These are phyloP conservation scores for Coix lacrymajobi DNA, from an alignment of 176 grass and related monocot species.

Conservation along the genomic window DNA sequence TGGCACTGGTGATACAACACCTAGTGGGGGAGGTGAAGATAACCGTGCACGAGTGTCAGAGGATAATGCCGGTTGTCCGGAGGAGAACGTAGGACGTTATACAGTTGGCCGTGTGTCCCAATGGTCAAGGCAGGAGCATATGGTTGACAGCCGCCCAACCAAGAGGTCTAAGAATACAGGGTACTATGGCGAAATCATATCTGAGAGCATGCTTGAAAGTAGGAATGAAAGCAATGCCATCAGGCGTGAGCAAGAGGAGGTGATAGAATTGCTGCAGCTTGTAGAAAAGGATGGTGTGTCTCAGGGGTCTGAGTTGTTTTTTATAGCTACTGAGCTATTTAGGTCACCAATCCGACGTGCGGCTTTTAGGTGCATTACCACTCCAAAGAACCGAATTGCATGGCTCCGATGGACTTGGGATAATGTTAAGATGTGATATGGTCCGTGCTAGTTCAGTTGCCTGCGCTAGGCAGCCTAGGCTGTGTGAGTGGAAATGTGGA, in stretches of 20 bases:
- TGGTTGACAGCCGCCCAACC: neutral
- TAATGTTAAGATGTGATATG: neutral
- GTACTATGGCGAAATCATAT: neutral
- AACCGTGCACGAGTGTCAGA: neutral
- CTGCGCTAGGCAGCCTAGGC: neutral
- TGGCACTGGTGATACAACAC: neutral
- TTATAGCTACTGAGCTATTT: neutral
- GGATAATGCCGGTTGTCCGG: neutral
- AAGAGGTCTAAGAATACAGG: neutral
- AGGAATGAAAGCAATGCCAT: neutral
- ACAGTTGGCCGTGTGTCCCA: neutral
- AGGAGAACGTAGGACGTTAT: neutral
- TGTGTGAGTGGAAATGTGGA: neutral
- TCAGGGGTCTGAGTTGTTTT: neutral
- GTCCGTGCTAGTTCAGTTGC: neutral
- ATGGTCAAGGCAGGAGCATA: neutral
- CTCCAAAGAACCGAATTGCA: neutral
- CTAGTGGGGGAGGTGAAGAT: neutral
- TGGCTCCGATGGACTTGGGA: slow-evolving; percentile 1
- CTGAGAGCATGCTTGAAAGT: neutral
- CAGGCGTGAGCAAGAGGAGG: neutral
- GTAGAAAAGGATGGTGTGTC: neutral
- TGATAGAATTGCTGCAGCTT: neutral
- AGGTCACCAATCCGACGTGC: neutral
- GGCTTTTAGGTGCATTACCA: neutral